Percentiles rank a stretch among this genome's conserved stretches.
Conservation (phyloP, 2,329 filamentous ascomycete genomes). For the Neurospora crassa region DNA sequence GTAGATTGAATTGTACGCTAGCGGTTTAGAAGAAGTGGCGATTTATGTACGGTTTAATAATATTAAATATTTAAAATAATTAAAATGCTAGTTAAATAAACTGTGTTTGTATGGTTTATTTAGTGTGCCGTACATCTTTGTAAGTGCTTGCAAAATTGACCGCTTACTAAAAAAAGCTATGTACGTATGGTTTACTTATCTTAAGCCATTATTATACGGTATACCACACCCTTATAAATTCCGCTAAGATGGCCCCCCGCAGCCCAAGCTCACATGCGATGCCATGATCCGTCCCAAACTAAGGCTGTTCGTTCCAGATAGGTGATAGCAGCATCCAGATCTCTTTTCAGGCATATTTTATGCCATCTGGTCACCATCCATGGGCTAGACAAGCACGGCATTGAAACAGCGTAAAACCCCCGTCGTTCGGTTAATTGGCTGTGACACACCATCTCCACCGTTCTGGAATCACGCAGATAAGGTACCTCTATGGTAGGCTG, state of each 20-base stretch:
- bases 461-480: neutral
- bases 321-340: neutral
- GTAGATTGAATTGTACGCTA: too few species aligned
- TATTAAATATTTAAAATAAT: too few species aligned
- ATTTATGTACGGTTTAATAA: too few species aligned
- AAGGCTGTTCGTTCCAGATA: neutral
- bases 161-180: too few species aligned
- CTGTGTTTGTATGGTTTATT: too few species aligned
- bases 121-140: too few species aligned
- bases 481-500: neutral
- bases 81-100: too few species aligned
- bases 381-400: slow-evolving; percentile 4
- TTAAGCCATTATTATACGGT: too few species aligned
- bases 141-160: too few species aligned
- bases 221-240: too few species aligned
- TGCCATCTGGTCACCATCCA: neutral
- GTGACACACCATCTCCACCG: neutral
- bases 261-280: slow-evolving; percentile 13
- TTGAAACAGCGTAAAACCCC: neutral
- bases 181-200: too few species aligned
- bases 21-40: too few species aligned
- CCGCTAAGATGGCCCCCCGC: slow-evolving; percentile 6
- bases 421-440: neutral
- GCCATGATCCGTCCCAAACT: neutral
- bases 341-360: neutral